Evolutionary conservation across 805 yeast genomes (phyloP), one percentile per base, ranked within the genome.

Genomic region (Starmerella geochares): DNA sequence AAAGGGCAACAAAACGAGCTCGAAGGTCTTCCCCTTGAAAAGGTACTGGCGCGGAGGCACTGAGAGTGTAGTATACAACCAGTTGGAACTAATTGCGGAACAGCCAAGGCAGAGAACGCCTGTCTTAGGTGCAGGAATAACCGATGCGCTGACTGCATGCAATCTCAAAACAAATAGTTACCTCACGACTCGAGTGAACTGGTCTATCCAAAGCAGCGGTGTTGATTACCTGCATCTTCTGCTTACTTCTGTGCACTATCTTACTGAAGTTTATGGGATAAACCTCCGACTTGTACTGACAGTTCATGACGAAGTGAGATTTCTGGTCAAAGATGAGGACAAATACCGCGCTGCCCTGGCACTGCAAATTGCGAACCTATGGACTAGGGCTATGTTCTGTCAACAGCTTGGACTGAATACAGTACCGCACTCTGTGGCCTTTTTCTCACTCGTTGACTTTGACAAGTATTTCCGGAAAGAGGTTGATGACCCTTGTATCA

Each of bases 201-300:
- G 99, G 99, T 86, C 96, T 0, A 92, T 92, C 62, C 99, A 92
- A 65, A 86, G 96, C 20, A 86, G 96, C 1, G 99, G 98, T 32
- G 99, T 94, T 17, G 98, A 92, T 64, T 92, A 94, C 61, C 71
- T 92, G 47, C 99, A 92, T 63, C 64, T 92, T 36, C 65, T 92
- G 52, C 73, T 90, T 44, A 77, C 86, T 4, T 78, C 95, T 0
- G 88, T 94, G 96, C 84, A 86, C 51, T 86, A 87, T 59, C 70
- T 92, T 58, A 71, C 77, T 36, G 72, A 77, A 35, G 74, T 72
- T 53, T 90, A 79, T 65, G 61, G 69, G 3, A 69, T 94, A 10
- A 75, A 82, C 31, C 95, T 94, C 0, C 68, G 99, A 46, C 70
- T 92, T 49, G 71, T 82, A 55, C 71, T 92, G 10, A 86, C 97